Evolutionary conservation across 2,329 filamentous ascomycete genomes (phyloP).

Genomic region (Aspergillus sclerotialis): DNA sequence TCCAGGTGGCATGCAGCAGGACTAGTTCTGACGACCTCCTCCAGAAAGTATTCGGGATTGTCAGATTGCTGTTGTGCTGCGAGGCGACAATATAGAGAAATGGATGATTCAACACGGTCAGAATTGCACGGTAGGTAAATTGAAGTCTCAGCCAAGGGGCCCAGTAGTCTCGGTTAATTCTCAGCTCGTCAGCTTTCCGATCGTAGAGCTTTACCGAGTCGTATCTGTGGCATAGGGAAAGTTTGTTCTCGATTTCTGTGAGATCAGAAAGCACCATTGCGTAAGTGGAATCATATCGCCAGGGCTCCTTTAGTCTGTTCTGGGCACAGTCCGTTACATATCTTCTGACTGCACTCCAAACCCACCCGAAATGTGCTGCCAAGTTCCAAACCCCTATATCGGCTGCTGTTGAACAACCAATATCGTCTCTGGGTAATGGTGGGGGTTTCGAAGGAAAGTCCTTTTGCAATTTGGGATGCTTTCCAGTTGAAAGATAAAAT

Average conservation of each 20-base stretch:
- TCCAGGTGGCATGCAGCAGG: slow-evolving; percentile 48
- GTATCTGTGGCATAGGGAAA: slow-evolving; percentile 47
- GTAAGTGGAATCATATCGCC: slow-evolving; percentile 48
- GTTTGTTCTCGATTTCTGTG: slow-evolving; percentile 42
- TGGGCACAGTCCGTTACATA: slow-evolving; percentile 45
- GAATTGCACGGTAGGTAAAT: slow-evolving; percentile 48
- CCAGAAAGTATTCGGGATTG: slow-evolving; percentile 51
- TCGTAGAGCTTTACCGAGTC: slow-evolving; percentile 49
- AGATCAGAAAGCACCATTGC: slow-evolving; percentile 45
- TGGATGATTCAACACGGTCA: slow-evolving; percentile 47
- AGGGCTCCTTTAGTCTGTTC: slow-evolving; percentile 44
- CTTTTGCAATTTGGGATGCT: slow-evolving; percentile 11
- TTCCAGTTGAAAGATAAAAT: slow-evolving; percentile 18
- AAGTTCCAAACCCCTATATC: slow-evolving; percentile 48
- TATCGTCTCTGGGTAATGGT: slow-evolving; percentile 38
- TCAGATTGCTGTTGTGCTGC: slow-evolving; percentile 46
- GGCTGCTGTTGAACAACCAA: slow-evolving; percentile 34
- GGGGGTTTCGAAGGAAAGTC: slow-evolving; percentile 31
- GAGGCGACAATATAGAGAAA: slow-evolving; percentile 49
- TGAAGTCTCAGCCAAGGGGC: slow-evolving; percentile 48
- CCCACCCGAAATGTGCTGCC: slow-evolving; percentile 44
- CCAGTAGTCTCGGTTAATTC: slow-evolving; percentile 44
- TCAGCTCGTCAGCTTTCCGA: slow-evolving; percentile 41
- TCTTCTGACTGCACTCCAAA: slow-evolving; percentile 40
- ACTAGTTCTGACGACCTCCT: slow-evolving; percentile 46